A percentile compares a stretch with the other conserved stretches of the same genome.
These are phyloP conservation scores for Diutina sp. DNA, from an alignment of 1,139 yeast species.

Conservation along the genomic window DNA sequence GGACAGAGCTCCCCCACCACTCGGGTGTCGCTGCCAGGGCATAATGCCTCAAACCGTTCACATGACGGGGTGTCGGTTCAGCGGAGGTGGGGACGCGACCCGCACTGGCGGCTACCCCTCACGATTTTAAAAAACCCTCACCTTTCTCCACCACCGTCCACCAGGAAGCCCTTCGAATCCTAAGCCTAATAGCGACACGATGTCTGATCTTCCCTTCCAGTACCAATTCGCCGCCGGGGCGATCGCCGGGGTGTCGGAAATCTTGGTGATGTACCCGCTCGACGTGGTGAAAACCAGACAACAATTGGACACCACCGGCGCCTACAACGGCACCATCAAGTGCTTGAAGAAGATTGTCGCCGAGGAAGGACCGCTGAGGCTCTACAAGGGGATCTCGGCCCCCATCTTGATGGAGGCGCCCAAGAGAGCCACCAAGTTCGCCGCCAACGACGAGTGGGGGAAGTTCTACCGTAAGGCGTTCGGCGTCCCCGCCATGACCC, in stretches of 20 bases:
- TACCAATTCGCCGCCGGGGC: slow-evolving; percentile 95
- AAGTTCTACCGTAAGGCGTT: slow-evolving; percentile 64
- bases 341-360: slow-evolving; percentile 72
- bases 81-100: neutral
- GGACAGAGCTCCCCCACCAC: neutral
- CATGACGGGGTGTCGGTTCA: neutral
- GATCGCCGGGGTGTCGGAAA: slow-evolving; percentile 95
- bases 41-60: slow-evolving; percentile 3
- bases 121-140: neutral
- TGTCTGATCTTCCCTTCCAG: slow-evolving; percentile 47
- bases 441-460: slow-evolving; percentile 97
- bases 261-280: slow-evolving; percentile 93
- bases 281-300: slow-evolving; percentile 97
- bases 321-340: slow-evolving; percentile 73
- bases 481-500: slow-evolving; percentile 61
- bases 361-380: slow-evolving; percentile 72
- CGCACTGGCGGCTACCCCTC: slow-evolving; percentile 1
- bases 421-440: slow-evolving; percentile 93
- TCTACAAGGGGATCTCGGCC: slow-evolving; percentile 88
- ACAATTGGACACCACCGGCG: slow-evolving; percentile 64
- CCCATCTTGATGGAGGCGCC: slow-evolving; percentile 99
- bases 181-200: slow-evolving; percentile 8
- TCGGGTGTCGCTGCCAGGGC: slow-evolving; percentile 3
- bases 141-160: slow-evolving; percentile 8
- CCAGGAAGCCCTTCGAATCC: slow-evolving; percentile 14